phyloP scores from a whole-genome alignment of 2,329 filamentous ascomycete species.

The Kalaharituber pfeilii region DNA sequence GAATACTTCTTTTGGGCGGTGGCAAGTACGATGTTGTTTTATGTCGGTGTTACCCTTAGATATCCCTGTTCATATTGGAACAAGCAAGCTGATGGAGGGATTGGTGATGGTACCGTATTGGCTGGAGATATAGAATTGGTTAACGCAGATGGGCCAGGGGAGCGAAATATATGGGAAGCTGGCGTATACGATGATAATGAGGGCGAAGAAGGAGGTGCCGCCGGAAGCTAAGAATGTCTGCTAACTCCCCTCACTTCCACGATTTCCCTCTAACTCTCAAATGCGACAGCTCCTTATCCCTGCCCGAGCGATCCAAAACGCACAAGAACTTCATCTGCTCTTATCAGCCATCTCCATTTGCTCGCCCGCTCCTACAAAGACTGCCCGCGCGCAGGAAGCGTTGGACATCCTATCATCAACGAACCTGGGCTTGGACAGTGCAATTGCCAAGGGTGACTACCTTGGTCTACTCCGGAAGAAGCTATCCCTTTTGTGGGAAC shows the following conservation, averaged over 20 bases:
- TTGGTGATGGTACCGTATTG: constrained; percentile 2
- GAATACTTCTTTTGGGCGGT: constrained; percentile 25
- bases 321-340: constrained; percentile 23
- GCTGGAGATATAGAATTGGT: constrained; percentile 12
- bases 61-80: too few species aligned
- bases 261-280: background rate
- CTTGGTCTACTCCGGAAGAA: constrained; percentile 19
- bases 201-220: constrained; percentile 22
- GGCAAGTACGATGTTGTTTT: constrained; percentile 20
- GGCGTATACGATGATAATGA: constrained; percentile 24
- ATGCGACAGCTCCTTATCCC: constrained; percentile 10
- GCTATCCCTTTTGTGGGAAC: constrained; percentile 19
- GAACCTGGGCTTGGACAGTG: constrained; percentile 20
- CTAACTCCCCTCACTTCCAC: background rate
- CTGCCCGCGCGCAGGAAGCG: constrained; percentile 11
- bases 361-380: constrained; percentile 5
- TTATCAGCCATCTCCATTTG: constrained; percentile 18
- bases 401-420: constrained; percentile 16
- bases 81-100: too few species aligned
- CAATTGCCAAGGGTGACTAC: constrained; percentile 20
- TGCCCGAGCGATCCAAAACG: constrained; percentile 22
- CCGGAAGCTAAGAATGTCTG: constrained; percentile 17
- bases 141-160: constrained; percentile 16
- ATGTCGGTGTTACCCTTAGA: too few species aligned
- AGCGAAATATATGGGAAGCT: constrained; percentile 22